Conservation (phyloP, 768 basidiomycete species). For the Plicaturopsis crispa region DNA sequence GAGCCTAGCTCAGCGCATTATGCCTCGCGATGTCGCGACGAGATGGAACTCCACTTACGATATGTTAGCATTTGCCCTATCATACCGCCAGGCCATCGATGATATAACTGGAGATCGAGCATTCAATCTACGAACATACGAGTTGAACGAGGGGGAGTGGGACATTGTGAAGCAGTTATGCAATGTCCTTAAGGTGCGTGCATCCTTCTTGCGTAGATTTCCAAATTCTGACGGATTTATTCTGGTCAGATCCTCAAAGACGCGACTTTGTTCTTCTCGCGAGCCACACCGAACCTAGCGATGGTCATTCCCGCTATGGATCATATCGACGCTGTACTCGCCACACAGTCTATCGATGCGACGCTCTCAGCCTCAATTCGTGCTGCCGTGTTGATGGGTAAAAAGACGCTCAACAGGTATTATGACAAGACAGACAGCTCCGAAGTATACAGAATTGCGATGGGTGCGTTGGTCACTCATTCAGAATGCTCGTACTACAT, state of each 20-base stretch:
- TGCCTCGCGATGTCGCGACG: conserved; percentile 30
- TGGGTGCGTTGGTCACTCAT: conserved; percentile 17
- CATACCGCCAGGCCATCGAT: conserved; percentile 19
- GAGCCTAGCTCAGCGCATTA: conserved; percentile 11
- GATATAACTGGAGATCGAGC: conserved; percentile 14
- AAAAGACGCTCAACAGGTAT: conserved; percentile 23
- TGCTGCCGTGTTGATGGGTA: conserved; percentile 18
- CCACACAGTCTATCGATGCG: conserved; percentile 8
- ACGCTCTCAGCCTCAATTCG: conserved; percentile 11
- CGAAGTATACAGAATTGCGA: conserved; percentile 22
- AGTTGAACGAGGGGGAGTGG: conserved; percentile 25
- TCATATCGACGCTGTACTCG: conserved; percentile 16
- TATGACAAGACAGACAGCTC: conserved; percentile 21
- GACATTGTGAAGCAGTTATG: conserved; percentile 20
- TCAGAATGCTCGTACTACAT: conserved; percentile 3
- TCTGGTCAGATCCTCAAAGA: conserved; percentile 25
- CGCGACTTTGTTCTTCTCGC: conserved; percentile 24
- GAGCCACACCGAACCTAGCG: conserved; percentile 16
- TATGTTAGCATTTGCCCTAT: conserved; percentile 25
- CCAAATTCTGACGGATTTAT: neutral
- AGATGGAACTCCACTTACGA: conserved; percentile 30
- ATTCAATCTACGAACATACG: conserved; percentile 16
- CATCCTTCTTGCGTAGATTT: neutral
- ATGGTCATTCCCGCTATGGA: conserved; percentile 32
- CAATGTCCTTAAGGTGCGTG: conserved; percentile 21